Evolutionary conservation across 2,329 filamentous ascomycete species (phyloP).

Genomic region (Trichoderma sp.): DNA sequence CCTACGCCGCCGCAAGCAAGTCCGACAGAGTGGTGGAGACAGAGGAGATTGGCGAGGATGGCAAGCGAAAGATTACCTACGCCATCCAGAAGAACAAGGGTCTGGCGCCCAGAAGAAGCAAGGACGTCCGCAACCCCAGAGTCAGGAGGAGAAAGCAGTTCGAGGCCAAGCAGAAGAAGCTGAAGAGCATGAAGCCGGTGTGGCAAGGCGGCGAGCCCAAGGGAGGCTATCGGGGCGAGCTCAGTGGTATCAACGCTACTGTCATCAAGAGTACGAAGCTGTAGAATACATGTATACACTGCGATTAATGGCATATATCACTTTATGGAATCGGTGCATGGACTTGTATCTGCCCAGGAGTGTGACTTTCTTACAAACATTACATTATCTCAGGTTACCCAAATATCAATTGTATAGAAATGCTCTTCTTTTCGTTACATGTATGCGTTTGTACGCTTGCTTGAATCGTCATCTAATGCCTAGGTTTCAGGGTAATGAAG

Average conservation of each 20-base stretch:
- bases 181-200: slow-evolving; percentile 79
- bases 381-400: background rate
- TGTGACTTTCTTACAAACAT: too few relatives aligned
- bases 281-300: slow-evolving; percentile 49
- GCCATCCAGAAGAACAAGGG: slow-evolving; percentile 98
- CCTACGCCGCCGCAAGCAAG: slow-evolving; percentile 62
- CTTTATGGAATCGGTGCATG: background rate
- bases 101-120: slow-evolving; percentile 82
- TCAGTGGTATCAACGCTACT: slow-evolving; percentile 92
- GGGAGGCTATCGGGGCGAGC: slow-evolving; percentile 86
- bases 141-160: slow-evolving; percentile 99
- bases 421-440: background rate
- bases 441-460: background rate
- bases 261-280: slow-evolving; percentile 93
- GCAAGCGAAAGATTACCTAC: slow-evolving; percentile 90
- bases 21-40: slow-evolving; percentile 64
- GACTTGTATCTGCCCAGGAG: background rate
- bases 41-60: slow-evolving; percentile 74
- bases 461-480: background rate
- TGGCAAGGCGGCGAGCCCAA: slow-evolving; percentile 84
- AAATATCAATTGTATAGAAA: background rate
- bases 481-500: background rate
- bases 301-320: slow-evolving; percentile 3
- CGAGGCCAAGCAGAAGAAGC: slow-evolving; percentile 96
- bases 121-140: slow-evolving; percentile 90